Percentiles rank a stretch among this genome's conserved stretches.
phyloP scores from a whole-genome alignment of 2,329 filamentous ascomycete species.

The Colletotrichum melonis region DNA sequence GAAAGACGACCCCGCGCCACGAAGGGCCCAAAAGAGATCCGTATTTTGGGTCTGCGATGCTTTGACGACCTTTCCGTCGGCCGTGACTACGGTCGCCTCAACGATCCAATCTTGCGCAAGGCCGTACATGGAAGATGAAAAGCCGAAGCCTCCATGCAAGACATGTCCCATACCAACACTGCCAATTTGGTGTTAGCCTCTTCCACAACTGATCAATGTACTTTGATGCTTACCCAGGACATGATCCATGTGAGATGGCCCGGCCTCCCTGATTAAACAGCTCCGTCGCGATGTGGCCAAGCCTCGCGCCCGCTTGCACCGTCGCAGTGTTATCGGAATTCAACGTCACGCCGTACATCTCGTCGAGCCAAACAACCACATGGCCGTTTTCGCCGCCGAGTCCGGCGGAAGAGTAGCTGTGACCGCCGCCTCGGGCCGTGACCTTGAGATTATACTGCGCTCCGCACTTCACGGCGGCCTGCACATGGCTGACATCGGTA shows the following conservation, averaged over 20 bases:
- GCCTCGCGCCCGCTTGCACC: constrained; percentile 60
- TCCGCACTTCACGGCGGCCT: constrained; percentile 59
- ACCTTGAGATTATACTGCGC: constrained; percentile 54
- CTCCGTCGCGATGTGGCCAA: constrained; percentile 58
- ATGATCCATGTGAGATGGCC: constrained; percentile 63
- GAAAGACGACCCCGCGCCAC: constrained; percentile 54
- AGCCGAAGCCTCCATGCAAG: constrained; percentile 54
- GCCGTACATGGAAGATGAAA: constrained; percentile 39
- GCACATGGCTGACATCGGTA: constrained; percentile 54
- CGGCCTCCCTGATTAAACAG: constrained; percentile 51
- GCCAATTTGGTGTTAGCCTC: neutral
- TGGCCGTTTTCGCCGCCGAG: constrained; percentile 61
- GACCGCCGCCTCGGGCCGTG: constrained; percentile 61
- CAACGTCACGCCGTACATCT: constrained; percentile 55
- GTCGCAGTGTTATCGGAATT: constrained; percentile 52
- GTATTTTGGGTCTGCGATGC: constrained; percentile 46
- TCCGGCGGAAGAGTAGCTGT: constrained; percentile 62
- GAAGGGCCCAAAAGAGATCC: constrained; percentile 57
- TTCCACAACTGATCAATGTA: neutral
- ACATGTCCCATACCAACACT: constrained; percentile 54
- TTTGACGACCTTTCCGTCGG: constrained; percentile 46
- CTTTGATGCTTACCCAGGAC: constrained; percentile 56
- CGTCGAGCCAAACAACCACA: constrained; percentile 58
- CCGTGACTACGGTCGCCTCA: constrained; percentile 50
- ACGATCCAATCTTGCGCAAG: constrained; percentile 49